Conservation (phyloP, 176 grass and related monocot species). For the Triticum urartu region DNA sequence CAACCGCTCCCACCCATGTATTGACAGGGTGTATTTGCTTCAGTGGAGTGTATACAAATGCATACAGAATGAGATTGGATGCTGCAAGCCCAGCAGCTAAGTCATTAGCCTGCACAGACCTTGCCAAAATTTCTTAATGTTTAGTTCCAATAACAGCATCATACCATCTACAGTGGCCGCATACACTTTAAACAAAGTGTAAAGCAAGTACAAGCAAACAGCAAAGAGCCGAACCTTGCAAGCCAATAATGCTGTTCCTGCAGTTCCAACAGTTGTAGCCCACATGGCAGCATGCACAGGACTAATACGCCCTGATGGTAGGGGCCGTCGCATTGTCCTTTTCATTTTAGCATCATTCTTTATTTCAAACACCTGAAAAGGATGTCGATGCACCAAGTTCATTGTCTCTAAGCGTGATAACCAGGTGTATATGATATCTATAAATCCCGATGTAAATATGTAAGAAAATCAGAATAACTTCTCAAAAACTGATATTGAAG, state of each 20-base stretch:
- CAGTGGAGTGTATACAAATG: slow-evolving; percentile 96
- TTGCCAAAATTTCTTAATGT: slow-evolving; percentile 51
- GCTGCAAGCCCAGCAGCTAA: slow-evolving; percentile 83
- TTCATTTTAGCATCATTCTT: slow-evolving; percentile 96
- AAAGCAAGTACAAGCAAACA: slow-evolving; percentile 7
- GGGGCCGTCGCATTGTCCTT: slow-evolving; percentile 72
- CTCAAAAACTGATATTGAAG: background rate
- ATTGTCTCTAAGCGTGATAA: background rate
- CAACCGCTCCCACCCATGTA: slow-evolving; percentile 98
- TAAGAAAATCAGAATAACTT: background rate
- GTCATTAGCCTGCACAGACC: slow-evolving; percentile 83
- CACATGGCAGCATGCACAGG: slow-evolving; percentile 83
- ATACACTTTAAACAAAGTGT: background rate
- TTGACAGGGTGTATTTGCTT: slow-evolving; percentile 98
- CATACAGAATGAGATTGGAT: slow-evolving; percentile 90
- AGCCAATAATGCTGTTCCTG: slow-evolving; percentile 79
- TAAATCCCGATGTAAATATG: slow-evolving; percentile 18
- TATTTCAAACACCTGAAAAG: slow-evolving; percentile 73
- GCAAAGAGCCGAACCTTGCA: slow-evolving; percentile 66
- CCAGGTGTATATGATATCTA: background rate
- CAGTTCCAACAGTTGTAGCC: slow-evolving; percentile 81
- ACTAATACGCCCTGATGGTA: slow-evolving; percentile 82
- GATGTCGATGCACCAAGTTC: background rate
- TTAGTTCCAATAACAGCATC: slow-evolving; percentile 43
- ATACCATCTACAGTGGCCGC: background rate